Percentiles rank a stretch among this genome's conserved stretches.
These are phyloP conservation scores for Pleurotus djamor DNA, from an alignment of 768 basidiomycete genomes.

Conservation along the genomic window DNA sequence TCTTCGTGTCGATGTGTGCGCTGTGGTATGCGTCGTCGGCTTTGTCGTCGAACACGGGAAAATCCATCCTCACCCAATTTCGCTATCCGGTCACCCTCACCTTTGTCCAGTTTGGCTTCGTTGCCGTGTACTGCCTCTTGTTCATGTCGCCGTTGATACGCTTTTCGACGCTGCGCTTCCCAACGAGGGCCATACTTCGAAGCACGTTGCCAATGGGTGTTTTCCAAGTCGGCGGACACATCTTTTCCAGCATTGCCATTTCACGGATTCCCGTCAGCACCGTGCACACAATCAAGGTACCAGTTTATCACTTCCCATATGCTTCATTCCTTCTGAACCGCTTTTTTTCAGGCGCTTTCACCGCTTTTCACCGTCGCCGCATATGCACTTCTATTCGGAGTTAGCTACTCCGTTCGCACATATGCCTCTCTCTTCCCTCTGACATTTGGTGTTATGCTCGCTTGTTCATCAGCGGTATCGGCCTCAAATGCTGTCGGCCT, in stretches of 20 bases:
- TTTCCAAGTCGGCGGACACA: conserved; percentile 97
- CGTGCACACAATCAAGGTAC: conserved; percentile 98
- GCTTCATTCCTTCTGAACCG: background rate
- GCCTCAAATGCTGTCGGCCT: conserved; percentile 84
- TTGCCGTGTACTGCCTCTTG: conserved; percentile 82
- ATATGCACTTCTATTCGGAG: conserved; percentile 90
- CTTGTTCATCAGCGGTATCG: conserved; percentile 90
- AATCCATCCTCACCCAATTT: conserved; percentile 90
- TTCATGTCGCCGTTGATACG: conserved; percentile 75
- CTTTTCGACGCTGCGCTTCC: conserved; percentile 66
- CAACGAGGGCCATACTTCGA: conserved; percentile 69
- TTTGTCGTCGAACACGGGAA: conserved; percentile 94
- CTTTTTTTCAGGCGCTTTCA: conserved; percentile 73
- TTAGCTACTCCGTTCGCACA: conserved; percentile 89
- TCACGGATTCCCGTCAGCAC: conserved; percentile 96
- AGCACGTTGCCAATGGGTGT: conserved; percentile 93
- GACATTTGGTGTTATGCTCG: conserved; percentile 96
- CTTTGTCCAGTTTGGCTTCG: conserved; percentile 96
- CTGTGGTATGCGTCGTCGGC: conserved; percentile 96
- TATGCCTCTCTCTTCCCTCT: conserved; percentile 94
- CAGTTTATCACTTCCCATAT: conserved; percentile 14
- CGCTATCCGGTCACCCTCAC: conserved; percentile 96
- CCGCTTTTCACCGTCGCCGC: conserved; percentile 97
- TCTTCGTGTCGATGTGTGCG: conserved; percentile 78
- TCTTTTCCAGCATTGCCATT: conserved; percentile 97